phyloP scores from a whole-genome alignment of 345 rosid genomes.

The Aquilaria sinensis region DNA sequence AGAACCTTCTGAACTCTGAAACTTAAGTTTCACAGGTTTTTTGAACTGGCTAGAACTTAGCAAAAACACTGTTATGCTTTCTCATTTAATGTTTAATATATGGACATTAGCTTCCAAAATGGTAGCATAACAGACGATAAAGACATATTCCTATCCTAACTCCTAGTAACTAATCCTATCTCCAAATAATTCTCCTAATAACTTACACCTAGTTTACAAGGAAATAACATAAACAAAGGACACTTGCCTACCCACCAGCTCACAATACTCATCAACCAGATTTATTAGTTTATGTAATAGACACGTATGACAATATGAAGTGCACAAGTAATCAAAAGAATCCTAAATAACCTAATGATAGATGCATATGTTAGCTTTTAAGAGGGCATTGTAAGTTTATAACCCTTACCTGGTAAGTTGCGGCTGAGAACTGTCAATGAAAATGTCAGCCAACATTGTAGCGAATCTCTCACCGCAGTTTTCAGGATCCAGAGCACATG shows the following conservation, averaged over 20 bases:
- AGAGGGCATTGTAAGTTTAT: background rate
- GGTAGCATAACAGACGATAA: no score
- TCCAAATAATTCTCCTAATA: no score
- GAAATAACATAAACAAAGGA: no score
- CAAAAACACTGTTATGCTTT: no score
- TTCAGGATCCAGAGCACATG: slow-evolving; percentile 81
- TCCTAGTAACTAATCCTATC: no score
- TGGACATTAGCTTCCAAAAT: no score
- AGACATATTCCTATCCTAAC: no score
- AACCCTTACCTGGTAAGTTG: slow-evolving; percentile 41
- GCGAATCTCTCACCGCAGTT: slow-evolving; percentile 72
- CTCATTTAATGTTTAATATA: no score
- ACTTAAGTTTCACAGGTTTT: no score
- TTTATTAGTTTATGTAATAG: background rate
- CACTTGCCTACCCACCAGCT: background rate
- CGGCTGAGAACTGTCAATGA: slow-evolving; percentile 33
- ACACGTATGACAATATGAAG: background rate
- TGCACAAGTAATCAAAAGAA: background rate
- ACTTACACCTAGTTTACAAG: no score
- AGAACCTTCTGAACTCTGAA: no score
- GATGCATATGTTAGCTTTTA: background rate
- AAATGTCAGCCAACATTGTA: slow-evolving; percentile 39
- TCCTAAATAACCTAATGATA: background rate
- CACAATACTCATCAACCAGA: background rate
- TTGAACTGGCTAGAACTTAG: no score